Evolutionary conservation across 1,284 basidiomycete species (phyloP), one percentile per base, ranked within the genome.

Genomic region (Cutaneotrichosporon cavernicola): DNA sequence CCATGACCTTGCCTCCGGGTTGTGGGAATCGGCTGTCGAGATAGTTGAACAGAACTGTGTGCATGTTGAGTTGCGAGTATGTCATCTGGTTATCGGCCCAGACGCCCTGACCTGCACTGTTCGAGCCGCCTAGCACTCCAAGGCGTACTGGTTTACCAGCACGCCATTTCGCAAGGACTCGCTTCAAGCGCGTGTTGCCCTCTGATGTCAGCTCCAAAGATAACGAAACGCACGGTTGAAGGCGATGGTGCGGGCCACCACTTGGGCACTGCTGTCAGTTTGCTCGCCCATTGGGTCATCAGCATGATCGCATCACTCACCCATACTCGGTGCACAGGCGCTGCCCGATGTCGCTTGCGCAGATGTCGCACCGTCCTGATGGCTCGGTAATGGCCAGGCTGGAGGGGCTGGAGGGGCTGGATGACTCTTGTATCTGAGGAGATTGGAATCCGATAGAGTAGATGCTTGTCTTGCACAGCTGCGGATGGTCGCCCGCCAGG

Each of bases 1-100:
- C 61, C 21, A 51, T 38, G 18, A 60, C 58, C 21, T n/a, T 6
- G 47, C 34, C 58, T 6, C 47, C 49, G 14, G 13, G n/a, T n/a
- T 56, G 67, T 9, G 76, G 77, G 60, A 75, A 79, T 1, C 70
- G 66, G 13, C 18, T 22, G 61, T 76, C 68, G 43, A 79, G 68
- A 52, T 74, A 69, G n/a, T 75, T 68, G 52, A 77, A 79, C 5
- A 78, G 60, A 11, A 69, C 69, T 5, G 67, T 53, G 64, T 77
- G 71, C 58, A 79, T 66, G 61, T 76, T 77, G 14, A 60, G 58
- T 32, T 51, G 32, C 11, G 58, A 60, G 58, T 73, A 67, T 5
- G 65, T 61, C 58, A 60, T 60, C 50, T 50, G 21, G 58, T 60
- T 60, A 49, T 60, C 58, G 49, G n/a, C 16, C 26, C 60, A 53